phyloP scores from a whole-genome alignment of 2,329 filamentous ascomycete genomes.

The Pestalotiopsis sp. region DNA sequence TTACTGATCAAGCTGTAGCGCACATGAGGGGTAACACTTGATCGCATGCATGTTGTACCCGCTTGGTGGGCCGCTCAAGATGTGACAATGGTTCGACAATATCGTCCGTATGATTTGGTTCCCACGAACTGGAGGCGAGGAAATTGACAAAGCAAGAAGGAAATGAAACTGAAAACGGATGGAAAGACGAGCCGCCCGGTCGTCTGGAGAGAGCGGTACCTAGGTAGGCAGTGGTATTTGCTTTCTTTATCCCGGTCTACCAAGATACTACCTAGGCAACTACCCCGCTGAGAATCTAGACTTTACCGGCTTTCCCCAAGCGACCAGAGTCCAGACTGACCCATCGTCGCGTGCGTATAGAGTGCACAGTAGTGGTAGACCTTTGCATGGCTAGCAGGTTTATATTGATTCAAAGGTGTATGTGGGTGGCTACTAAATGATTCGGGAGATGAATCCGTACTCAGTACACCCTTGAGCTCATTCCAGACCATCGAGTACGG shows the following conservation, averaged over 20 bases:
- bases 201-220: too few relatives aligned
- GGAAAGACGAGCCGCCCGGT: neutral
- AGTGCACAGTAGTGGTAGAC: neutral
- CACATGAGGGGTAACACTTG: neutral
- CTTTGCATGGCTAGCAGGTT: neutral
- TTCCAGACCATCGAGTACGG: too few relatives aligned
- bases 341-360: neutral
- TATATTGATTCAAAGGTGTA: too few relatives aligned
- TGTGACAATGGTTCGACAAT: neutral
- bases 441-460: too few relatives aligned
- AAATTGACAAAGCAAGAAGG: neutral
- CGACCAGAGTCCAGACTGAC: neutral
- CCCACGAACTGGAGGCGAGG: neutral
- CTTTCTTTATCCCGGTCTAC: slow-evolving; percentile 5
- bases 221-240: neutral
- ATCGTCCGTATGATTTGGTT: neutral
- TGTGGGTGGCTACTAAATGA: too few relatives aligned
- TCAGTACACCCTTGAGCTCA: too few relatives aligned
- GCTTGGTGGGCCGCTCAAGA: neutral
- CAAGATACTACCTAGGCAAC: neutral
- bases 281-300: slow-evolving; percentile 5
- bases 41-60: neutral
- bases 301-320: neutral
- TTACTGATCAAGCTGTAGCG: neutral
- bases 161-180: neutral